Conservation (phyloP, 306 rosid genomes). For the Vigna reflexopilosa region DNA sequence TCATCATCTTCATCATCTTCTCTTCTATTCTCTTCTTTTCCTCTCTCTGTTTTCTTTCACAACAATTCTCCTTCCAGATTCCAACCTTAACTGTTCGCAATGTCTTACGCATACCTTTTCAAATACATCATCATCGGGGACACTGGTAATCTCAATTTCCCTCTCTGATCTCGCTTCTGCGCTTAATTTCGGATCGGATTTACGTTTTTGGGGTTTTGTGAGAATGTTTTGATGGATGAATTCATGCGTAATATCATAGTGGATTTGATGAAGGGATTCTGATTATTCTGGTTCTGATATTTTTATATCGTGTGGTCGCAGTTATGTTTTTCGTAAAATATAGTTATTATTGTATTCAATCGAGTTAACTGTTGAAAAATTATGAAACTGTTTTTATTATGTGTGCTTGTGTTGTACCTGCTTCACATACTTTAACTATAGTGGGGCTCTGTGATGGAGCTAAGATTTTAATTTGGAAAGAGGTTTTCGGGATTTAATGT, state of each 20-base stretch:
- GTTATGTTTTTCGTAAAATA: neutral
- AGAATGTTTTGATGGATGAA: neutral
- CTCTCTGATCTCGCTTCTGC: neutral
- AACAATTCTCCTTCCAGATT: neutral
- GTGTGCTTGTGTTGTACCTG: neutral
- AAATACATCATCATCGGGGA: constrained; percentile 99
- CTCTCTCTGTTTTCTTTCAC: neutral
- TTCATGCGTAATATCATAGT: neutral
- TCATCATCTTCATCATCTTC: neutral
- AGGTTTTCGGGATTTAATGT: neutral
- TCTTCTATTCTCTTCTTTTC: neutral
- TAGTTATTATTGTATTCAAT: neutral
- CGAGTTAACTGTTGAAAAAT: neutral
- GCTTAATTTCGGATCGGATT: constrained; percentile 26
- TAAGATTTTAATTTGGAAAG: neutral
- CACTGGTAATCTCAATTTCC: constrained; percentile 63
- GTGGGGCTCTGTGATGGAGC: neutral
- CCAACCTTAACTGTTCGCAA: constrained; percentile 11
- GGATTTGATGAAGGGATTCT: neutral
- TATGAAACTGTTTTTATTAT: neutral
- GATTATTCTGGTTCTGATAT: neutral
- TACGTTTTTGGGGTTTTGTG: neutral
- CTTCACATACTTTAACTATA: constrained; percentile 14
- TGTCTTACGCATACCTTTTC: constrained; percentile 98
- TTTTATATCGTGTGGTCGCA: neutral